Percentiles rank a stretch among this genome's conserved stretches.
phyloP scores from a whole-genome alignment of 2,329 filamentous ascomycete genomes.

The Endocalyx cinctus region DNA sequence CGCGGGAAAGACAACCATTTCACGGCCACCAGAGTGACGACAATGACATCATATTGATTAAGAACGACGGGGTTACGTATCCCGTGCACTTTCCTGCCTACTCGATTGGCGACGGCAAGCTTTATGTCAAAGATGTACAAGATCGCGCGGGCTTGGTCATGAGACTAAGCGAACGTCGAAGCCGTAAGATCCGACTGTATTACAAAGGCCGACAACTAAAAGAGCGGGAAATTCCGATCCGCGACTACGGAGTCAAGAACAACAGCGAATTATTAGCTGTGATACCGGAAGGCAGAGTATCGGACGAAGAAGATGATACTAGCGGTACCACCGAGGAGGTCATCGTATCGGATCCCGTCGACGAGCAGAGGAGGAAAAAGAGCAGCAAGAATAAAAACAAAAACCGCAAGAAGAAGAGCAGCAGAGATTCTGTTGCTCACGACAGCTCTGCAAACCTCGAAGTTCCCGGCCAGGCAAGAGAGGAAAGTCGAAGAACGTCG shows the following conservation, averaged over 20 bases:
- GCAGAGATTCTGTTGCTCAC: conserved; percentile 31
- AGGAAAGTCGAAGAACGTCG: conserved; percentile 26
- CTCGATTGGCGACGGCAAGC: conserved; percentile 68
- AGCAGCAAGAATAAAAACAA: conserved; percentile 39
- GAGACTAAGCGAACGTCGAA: conserved; percentile 51
- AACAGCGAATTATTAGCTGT: conserved; percentile 58
- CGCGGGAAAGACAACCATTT: conserved; percentile 27
- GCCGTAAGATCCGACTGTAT: conserved; percentile 58
- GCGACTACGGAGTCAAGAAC: conserved; percentile 58
- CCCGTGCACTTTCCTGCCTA: conserved; percentile 70
- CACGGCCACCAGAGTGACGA: conserved; percentile 47
- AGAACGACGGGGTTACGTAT: conserved; percentile 61
- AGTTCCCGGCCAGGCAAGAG: conserved; percentile 30
- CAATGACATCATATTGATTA: conserved; percentile 67
- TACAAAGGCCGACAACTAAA: conserved; percentile 71
- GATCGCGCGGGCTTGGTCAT: conserved; percentile 65
- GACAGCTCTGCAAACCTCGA: conserved; percentile 40
- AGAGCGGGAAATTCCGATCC: conserved; percentile 52
- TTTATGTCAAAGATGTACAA: conserved; percentile 62
- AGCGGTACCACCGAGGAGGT: conserved; percentile 41
- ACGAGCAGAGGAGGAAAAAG: conserved; percentile 33
- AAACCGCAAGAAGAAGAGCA: conserved; percentile 34
- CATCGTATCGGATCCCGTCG: conserved; percentile 38
- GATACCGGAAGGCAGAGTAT: conserved; percentile 43
- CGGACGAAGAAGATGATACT: conserved; percentile 35